These are phyloP conservation scores for Ceratopteris richardii DNA, from an alignment of 75 land plant genomes.

Conservation along the genomic window DNA sequence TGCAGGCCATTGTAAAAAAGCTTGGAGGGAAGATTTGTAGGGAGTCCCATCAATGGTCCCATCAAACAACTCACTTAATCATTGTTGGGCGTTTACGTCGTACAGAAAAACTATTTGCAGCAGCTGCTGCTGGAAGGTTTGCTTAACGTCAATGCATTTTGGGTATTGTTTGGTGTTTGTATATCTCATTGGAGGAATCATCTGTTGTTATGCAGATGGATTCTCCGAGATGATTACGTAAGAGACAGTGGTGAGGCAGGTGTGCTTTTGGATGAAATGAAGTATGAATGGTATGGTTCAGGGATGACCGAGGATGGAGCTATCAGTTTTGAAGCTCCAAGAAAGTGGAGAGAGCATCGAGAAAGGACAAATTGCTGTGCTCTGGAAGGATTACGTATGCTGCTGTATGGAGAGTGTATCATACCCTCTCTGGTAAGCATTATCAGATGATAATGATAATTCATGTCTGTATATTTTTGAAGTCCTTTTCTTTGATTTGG, in stretches of 20 bases:
- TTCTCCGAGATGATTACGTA: conserved; percentile 60
- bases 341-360: conserved; percentile 69
- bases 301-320: conserved; percentile 65
- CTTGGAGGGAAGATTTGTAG: conserved; percentile 54
- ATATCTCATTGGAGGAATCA: no score
- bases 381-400: conserved; percentile 57
- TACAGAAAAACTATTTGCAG: conserved; percentile 89
- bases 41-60: conserved; percentile 78
- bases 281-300: conserved; percentile 67
- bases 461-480: no score
- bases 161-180: background rate
- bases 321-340: conserved; percentile 68
- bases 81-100: conserved; percentile 62
- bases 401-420: conserved; percentile 86
- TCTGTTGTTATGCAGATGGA: no score
- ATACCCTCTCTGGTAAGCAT: conserved; percentile 62
- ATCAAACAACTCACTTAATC: conserved; percentile 78
- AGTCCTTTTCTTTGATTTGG: no score
- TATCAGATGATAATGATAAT: background rate
- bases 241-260: conserved; percentile 57
- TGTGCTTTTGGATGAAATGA: conserved; percentile 52
- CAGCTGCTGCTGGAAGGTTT: conserved; percentile 85
- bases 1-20: conserved; percentile 39
- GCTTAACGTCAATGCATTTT: background rate
- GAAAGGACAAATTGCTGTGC: conserved; percentile 74